Conservation (phyloP, 2,329 filamentous ascomycete species). For the Stagonosporopsis tanaceti region DNA sequence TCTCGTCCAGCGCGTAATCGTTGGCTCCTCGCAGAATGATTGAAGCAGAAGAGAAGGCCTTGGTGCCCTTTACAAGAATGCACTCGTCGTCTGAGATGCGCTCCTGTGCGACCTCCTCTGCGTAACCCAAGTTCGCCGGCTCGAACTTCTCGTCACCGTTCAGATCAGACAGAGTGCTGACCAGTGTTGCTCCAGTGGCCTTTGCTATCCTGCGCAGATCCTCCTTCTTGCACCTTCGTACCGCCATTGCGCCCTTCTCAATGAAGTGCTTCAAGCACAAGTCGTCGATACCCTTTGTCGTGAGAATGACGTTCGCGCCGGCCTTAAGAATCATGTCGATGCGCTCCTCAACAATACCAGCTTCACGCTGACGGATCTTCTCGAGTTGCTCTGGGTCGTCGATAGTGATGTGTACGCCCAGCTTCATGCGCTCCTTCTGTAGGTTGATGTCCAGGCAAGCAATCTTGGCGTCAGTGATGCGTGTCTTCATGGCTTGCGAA, state of each 20-base stretch:
- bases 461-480: slow-evolving; percentile 93
- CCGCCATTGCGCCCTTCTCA: slow-evolving; percentile 93
- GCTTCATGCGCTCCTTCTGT: slow-evolving; percentile 99
- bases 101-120: slow-evolving; percentile 97
- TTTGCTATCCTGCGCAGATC: slow-evolving; percentile 94
- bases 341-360: slow-evolving; percentile 90
- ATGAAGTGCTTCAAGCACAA: slow-evolving; percentile 93
- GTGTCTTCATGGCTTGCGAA: slow-evolving; percentile 96
- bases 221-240: slow-evolving; percentile 98
- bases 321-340: slow-evolving; percentile 98
- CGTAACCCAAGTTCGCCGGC: slow-evolving; percentile 83
- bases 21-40: slow-evolving; percentile 96
- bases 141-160: slow-evolving; percentile 99
- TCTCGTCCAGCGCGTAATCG: slow-evolving; percentile 96
- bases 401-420: slow-evolving; percentile 97
- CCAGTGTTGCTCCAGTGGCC: slow-evolving; percentile 90
- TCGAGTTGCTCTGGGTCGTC: slow-evolving; percentile 97
- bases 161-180: slow-evolving; percentile 92
- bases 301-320: slow-evolving; percentile 93
- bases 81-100: slow-evolving; percentile 99
- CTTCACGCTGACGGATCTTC: slow-evolving; percentile 92
- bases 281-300: slow-evolving; percentile 98
- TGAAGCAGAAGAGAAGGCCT: slow-evolving; percentile 90
- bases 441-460: slow-evolving; percentile 97
- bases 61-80: slow-evolving; percentile 95